Evolutionary conservation across 2,329 filamentous ascomycete genomes (phyloP).

Genomic region (Grosmannia huntii): DNA sequence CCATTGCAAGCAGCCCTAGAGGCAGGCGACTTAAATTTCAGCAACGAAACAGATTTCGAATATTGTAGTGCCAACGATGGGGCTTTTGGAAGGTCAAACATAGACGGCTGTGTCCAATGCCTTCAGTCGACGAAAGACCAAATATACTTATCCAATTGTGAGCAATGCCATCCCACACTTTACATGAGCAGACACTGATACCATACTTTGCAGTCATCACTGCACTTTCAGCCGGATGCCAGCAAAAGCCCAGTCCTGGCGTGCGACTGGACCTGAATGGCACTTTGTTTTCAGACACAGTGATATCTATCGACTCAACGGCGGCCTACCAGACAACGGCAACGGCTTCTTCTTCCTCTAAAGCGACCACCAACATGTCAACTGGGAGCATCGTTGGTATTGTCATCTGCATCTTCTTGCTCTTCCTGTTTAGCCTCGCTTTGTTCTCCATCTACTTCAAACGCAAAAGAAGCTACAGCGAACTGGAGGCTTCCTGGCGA

Average conservation of each 20-base stretch:
- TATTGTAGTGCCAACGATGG: conserved; percentile 29
- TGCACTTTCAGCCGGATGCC: conserved; percentile 33
- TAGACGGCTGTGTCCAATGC: conserved; percentile 29
- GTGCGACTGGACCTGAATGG: conserved; percentile 26
- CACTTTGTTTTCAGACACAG: conserved; percentile 24
- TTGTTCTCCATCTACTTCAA: conserved; percentile 31
- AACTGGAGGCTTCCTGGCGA: conserved; percentile 25
- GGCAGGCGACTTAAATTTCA: conserved; percentile 17
- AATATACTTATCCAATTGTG: conserved; percentile 36
- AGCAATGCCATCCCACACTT: conserved; percentile 9
- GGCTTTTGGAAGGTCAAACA: conserved; percentile 18
- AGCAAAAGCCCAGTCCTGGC: conserved; percentile 28
- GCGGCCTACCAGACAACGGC: conserved; percentile 17
- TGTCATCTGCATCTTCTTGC: conserved; percentile 29
- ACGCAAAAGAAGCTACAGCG: no score
- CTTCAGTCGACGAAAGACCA: conserved; percentile 27
- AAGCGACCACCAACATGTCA: conserved; percentile 20
- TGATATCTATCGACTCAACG: conserved; percentile 27
- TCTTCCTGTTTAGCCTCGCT: conserved; percentile 25
- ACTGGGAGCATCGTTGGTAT: conserved; percentile 42
- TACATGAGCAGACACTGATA: neutral
- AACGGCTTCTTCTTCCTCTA: conserved; percentile 12
- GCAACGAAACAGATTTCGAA: conserved; percentile 18
- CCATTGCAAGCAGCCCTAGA: conserved; percentile 26
- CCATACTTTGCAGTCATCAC: conserved; percentile 26